Evolutionary conservation across 768 basidiomycete genomes (phyloP), one percentile per base, ranked within the genome.

Genomic region (Rhizopogon salebrosus): DNA sequence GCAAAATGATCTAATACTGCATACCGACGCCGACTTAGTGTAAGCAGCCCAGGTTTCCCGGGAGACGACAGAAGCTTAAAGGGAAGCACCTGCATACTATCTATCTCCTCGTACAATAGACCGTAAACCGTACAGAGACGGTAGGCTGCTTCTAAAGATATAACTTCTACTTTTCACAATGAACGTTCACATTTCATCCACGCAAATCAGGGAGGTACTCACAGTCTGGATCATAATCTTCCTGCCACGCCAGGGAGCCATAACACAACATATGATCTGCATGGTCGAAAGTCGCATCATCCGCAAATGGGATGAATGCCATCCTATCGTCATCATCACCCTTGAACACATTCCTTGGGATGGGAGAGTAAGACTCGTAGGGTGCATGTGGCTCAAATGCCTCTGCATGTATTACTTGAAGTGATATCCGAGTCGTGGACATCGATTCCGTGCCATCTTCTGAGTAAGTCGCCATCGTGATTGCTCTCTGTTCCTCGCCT

Each of bases 261-360:
- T 85, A 78, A 4, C 77, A 70, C 13, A 60, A 49, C 2, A 67
- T 59, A 56, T 85, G 78, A 14, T 48, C 59, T 3, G 41, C 27
- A 31, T 63, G 66, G 46, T 80, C 57, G 56, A 89, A 89, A 0
- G 42, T 59, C 3, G 75, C 73, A 40, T 88, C 85, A 58, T 89
- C 85, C 0, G 78, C 72, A 49, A 80, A 80, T 2, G 85, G 85
- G 6, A 86, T 64, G 62, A 86, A 89, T 2, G 73, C 71, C 73
- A 87, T 76, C 20, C 68, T 64, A 54, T 74, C 70, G 6, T 79
- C 68, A 53, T 87, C 86, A 54, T 87, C 85, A 3, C 81, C 84
- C 16, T 71, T 68, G 41, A 75, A 71, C 14, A 82, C 68, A 41
- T 71, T 83, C 41, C 74, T 72, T 10, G 62, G 57, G 2, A 73